Base-by-base conservation (phyloP, 176 grass and related monocot genomes). In the Ensete glaucum region DNA sequence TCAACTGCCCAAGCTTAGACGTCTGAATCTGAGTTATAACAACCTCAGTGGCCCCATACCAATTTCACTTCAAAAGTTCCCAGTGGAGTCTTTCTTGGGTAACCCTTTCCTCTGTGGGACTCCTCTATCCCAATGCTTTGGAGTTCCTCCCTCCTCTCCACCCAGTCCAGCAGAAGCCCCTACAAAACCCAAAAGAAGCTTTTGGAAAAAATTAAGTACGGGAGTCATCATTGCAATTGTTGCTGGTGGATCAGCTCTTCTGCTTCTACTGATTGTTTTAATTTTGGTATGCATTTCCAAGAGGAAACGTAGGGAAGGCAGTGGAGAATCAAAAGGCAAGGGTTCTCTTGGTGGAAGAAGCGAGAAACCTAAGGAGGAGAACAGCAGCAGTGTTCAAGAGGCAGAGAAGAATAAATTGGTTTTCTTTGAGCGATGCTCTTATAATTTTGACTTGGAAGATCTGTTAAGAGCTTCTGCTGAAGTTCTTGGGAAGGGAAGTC, bases 401-500 rank as follows among this genome's bases (percentile, higher is more conserved):
- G 84, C 95, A 21, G 95, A 91, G 70, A 99, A 88, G 83, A 99
- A 94, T 49, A 94, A 89, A 64, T 82, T 99, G 68, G 88, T 89
- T 79, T 99, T 94, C 84, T 99, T 99, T 7, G 88, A 88, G 65
- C 86, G 91, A 24, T 94, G 88, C 77, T 91, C 88, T 19, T 94
- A 84, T 78, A 99, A 86, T 87, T 99, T 99, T 87, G 95, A 99
- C 78, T 69, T 99, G 53, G 95, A 99, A 29, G 90, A 99, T 89
- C 86, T 99, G 66, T 81, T 99, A 67, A 87, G 90, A 84, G 95
- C 95, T 76, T 94, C 95, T 27, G 95, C 95, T 62, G 90, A 99
- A 80, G 91, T 91, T 34, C 82, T 99, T 85, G 95, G 95, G 10
- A 99, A 99, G 81, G 95, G 95, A 71, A 91, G 95, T 72, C 85